phyloP scores from a whole-genome alignment of 768 basidiomycete species.

The Russula olivacea region DNA sequence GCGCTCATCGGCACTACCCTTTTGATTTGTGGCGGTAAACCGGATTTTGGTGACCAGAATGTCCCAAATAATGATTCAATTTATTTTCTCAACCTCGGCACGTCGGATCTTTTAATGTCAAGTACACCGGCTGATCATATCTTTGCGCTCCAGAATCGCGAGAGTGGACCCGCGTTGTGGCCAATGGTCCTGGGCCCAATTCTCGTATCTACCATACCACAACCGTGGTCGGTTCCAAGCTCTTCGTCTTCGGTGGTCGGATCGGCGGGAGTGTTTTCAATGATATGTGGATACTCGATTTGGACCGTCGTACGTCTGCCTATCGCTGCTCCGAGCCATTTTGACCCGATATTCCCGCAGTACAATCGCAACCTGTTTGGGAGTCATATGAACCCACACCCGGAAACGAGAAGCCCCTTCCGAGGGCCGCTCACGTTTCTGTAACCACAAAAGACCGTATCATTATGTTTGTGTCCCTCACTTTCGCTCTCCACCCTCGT shows the following conservation, averaged over 20 bases:
- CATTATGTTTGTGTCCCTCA: slow-evolving; percentile 20
- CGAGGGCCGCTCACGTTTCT: slow-evolving; percentile 82
- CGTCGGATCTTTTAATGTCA: too few relatives aligned
- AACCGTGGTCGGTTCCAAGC: too few relatives aligned
- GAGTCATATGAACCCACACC: slow-evolving; percentile 50
- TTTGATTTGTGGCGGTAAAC: slow-evolving; percentile 93
- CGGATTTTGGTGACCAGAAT: slow-evolving; percentile 40
- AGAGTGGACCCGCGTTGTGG: too few relatives aligned
- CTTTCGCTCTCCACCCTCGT: not conserved
- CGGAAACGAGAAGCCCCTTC: slow-evolving; percentile 59
- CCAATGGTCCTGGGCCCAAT: too few relatives aligned
- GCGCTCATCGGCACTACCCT: slow-evolving; percentile 93
- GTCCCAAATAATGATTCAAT: too few relatives aligned
- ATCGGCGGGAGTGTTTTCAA: slow-evolving; percentile 33
- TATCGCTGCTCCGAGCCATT: slow-evolving; percentile 1
- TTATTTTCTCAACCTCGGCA: too few relatives aligned
- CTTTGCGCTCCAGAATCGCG: too few relatives aligned
- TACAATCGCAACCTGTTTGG: slow-evolving; percentile 52
- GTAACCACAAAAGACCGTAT: slow-evolving; percentile 62
- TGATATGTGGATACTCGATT: slow-evolving; percentile 93
- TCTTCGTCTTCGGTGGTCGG: too few relatives aligned
- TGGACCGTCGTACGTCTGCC: slow-evolving; percentile 66
- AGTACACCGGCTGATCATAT: too few relatives aligned
- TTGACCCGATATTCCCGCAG: slow-evolving; percentile 37
- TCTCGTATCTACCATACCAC: too few relatives aligned